These are phyloP conservation scores for Tylopilus felleus DNA, from an alignment of 768 basidiomycete species.

Conservation along the genomic window DNA sequence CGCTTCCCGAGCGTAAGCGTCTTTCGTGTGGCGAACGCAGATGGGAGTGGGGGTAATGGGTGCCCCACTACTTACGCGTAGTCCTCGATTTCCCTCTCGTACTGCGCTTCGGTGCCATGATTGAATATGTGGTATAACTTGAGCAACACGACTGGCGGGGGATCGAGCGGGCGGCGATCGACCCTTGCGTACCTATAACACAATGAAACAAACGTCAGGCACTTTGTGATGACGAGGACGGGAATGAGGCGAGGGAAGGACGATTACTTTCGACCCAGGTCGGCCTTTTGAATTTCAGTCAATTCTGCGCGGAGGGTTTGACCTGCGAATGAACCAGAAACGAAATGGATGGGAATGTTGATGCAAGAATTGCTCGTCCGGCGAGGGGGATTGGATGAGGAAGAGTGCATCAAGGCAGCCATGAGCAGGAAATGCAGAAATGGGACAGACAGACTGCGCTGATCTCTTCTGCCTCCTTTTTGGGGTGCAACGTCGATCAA, in stretches of 20 bases:
- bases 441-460: not conserved
- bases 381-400: constrained; percentile 17
- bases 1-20: constrained; percentile 37
- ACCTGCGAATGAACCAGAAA: constrained; percentile 59
- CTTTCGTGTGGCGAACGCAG: not conserved
- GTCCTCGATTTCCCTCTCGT: constrained; percentile 46
- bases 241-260: not conserved
- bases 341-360: constrained; percentile 49
- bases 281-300: constrained; percentile 62
- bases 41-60: not conserved
- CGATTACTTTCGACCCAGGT: constrained; percentile 61
- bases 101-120: constrained; percentile 36
- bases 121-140: constrained; percentile 48
- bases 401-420: constrained; percentile 12
- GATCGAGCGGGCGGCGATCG: constrained; percentile 66
- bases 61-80: constrained; percentile 43
- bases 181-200: constrained; percentile 51
- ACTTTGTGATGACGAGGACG: constrained; percentile 1
- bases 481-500: constrained; percentile 8
- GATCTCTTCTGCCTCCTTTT: constrained; percentile 6
- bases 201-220: not conserved
- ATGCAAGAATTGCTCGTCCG: constrained; percentile 29
- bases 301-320: constrained; percentile 51
- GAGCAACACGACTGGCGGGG: constrained; percentile 56
- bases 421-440: constrained; percentile 8